Evolutionary conservation across 2,329 filamentous ascomycete species (phyloP), one percentile per base, ranked within the genome.

Genomic region (Cordyceps farinosa): DNA sequence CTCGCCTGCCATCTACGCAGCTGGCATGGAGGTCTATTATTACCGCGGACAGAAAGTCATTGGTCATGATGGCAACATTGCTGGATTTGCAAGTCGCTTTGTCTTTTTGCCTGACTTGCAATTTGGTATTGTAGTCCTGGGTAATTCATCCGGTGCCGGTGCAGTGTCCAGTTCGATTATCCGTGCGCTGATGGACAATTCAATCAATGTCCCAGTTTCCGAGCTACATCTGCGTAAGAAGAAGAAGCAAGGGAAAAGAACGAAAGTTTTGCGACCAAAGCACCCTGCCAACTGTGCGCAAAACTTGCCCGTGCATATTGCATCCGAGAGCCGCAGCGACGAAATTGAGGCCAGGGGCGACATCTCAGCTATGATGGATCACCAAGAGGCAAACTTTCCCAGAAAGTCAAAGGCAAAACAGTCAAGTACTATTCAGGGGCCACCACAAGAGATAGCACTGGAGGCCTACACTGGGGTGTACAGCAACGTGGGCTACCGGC

Each of bases 61-160:
- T 22, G 64, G 65, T 5, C 70, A 74, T 38, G 66, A 69, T 34
- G 72, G 72, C 0, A 56, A 56, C 9, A 67, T 68, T 22, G 48
- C 68, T 8, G 72, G 72, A 0, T 71, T 70, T 34, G 65, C 64
- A 0, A 70, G 67, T 3, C 67, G 65, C 0, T 71, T 72, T 45
- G 66, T 71, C 9, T 72, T 73, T 32, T 10, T 73, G 1, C 72
- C 69, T 1, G 65, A 64, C 0, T 53, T 68, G 38, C 64, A 65
- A 11, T 68, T 73, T 40, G 72, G 71, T 0, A 68, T 64, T 2
- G 67, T 67, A n/a, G 65, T 72, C 1, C 55, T 73, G 27, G 70
- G 69, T 0, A 73, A 73, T 22, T 65, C 71, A 0, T 63, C 55
- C 0, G 66, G 66, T 0, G 65, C 65, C 0, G 61, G 59, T 2